Evolutionary conservation across 176 grass and related monocot species (phyloP), one percentile per base, ranked within the genome.

Genomic region (Melocanna baccifera): DNA sequence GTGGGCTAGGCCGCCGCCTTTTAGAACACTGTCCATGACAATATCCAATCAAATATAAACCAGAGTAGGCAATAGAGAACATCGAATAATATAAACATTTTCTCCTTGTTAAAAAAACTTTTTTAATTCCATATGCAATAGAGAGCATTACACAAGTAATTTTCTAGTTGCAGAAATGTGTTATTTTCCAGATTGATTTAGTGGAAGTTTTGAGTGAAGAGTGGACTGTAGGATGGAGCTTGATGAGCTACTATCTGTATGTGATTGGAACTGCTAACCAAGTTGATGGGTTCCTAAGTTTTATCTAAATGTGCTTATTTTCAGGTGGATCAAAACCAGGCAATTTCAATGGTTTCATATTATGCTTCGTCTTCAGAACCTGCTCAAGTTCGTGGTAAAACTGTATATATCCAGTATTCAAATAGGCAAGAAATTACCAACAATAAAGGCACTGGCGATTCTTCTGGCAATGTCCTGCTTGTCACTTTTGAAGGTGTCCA

Each of bases 341-440:
- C 95, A 72, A 94, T 97, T 84, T 89, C 91, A 81, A 97, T 97
- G 95, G 90, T 94, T 81, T 91, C 95, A 53, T 97, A 97, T 82
- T 97, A 92, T 79, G 90, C 91, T 25, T 91, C 95, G 37, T 93
- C 92, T 69, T 86, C 92, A 67, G 95, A 97, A 62, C 92, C 90
- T 89, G 95, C 95, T 70, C 90, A 94, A 93, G 93, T 97, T 48
- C 90, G 95, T 86, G 95, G 95, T 57, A 97, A 97, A 87, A 97
- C 95, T 79, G 95, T 94, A 77, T 97, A 94, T 81, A 91, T 93
- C 56, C 95, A 97, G 66, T 97, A 97, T 81, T 97, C 95, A 71
- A 97, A 97, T 55, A 87, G 92, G 72, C 95, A 94, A 81, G 95
- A 97, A 91, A 97, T 97, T 59, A 92, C 90, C 16, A 97, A 97